Evolutionary conservation across 2,329 filamentous ascomycete genomes (phyloP), one percentile per base, ranked within the genome.

Genomic region (Epichloe amarillans): DNA sequence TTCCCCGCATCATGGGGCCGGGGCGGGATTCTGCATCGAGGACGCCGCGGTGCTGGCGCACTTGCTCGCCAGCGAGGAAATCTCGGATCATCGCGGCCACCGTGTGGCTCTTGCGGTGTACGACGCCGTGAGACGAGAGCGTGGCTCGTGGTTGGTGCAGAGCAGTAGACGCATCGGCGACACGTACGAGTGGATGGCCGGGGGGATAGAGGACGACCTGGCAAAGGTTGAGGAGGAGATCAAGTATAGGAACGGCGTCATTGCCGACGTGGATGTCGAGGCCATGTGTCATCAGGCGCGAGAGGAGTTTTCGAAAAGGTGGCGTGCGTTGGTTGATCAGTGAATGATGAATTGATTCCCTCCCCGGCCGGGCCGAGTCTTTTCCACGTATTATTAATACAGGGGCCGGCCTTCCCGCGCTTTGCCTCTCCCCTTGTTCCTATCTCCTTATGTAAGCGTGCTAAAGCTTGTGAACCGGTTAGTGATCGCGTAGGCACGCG

Each of bases 161-260:
- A 49, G 50, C 47, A 53, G 53, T 38, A 46, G 52, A 37, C 43
- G 43, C 46, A 52, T 54, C 5, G 53, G 52, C 5, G 43, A 54
- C 21, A 44, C 44, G 14, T 54, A 55, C 36, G 52, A 55, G 37
- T 52, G 52, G 53, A 44, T 53, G n/a, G 53, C 53, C 3, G 38
- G 39, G 10, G 53, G 53, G 3, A 47, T 50, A 21, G 46, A 47
- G 6, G 46, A 47, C 36, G 53, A 54, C 30, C 49, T 54, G 19
- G n/a, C 23, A 6, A 52, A 50, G 36, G 50, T 52, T 3, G 52
- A 53, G 23, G 46, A 38, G 7, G 50, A 55, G 26, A 53, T 53
- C 43, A 54, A 42, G 12, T 15, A 26, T 4, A 30, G 50, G 6
- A 47, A 49, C 12, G 46, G 44, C 1, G 47, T 55, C 1, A 55